Percentiles rank a stretch among this genome's conserved stretches.
phyloP scores from a whole-genome alignment of 1,139 yeast genomes.

The Geotrichum reessii region DNA sequence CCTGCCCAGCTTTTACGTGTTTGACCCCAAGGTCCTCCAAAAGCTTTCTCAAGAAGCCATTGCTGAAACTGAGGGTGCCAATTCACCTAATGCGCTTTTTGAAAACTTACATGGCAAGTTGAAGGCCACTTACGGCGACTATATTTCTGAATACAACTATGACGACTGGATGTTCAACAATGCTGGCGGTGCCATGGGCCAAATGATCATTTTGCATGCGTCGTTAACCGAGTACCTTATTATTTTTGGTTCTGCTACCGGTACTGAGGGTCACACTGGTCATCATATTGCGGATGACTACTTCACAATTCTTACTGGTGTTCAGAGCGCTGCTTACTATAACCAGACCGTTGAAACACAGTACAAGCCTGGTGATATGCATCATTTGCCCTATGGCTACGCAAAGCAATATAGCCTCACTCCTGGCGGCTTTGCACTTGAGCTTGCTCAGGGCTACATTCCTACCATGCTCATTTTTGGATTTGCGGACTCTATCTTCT shows the following conservation, averaged over 20 bases:
- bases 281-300: slow-evolving; percentile 95
- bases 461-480: slow-evolving; percentile 98
- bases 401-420: slow-evolving; percentile 86
- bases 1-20: slow-evolving; percentile 59
- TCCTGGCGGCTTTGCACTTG: slow-evolving; percentile 76
- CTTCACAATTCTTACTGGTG: slow-evolving; percentile 80
- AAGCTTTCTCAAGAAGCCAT: slow-evolving; percentile 45
- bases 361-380: slow-evolving; percentile 67
- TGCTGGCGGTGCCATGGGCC: slow-evolving; percentile 99
- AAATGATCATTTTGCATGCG: slow-evolving; percentile 91
- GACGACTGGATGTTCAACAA: slow-evolving; percentile 94
- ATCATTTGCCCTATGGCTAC: slow-evolving; percentile 66
- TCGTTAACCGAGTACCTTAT: slow-evolving; percentile 91
- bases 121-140: slow-evolving; percentile 58
- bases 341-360: slow-evolving; percentile 56
- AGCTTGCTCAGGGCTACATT: slow-evolving; percentile 97
- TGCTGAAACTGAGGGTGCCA: slow-evolving; percentile 50
- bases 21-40: slow-evolving; percentile 47
- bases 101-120: slow-evolving; percentile 55
- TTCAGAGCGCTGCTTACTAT: slow-evolving; percentile 66
- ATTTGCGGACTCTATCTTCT: slow-evolving; percentile 67
- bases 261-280: slow-evolving; percentile 95
- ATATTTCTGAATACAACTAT: slow-evolving; percentile 60
- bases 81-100: slow-evolving; percentile 53
- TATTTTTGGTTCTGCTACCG: slow-evolving; percentile 80